A percentile compares a stretch with the other conserved stretches of the same genome.
These are phyloP conservation scores for Termitomyces titanicus DNA, from an alignment of 768 basidiomycete species.

Conservation along the genomic window DNA sequence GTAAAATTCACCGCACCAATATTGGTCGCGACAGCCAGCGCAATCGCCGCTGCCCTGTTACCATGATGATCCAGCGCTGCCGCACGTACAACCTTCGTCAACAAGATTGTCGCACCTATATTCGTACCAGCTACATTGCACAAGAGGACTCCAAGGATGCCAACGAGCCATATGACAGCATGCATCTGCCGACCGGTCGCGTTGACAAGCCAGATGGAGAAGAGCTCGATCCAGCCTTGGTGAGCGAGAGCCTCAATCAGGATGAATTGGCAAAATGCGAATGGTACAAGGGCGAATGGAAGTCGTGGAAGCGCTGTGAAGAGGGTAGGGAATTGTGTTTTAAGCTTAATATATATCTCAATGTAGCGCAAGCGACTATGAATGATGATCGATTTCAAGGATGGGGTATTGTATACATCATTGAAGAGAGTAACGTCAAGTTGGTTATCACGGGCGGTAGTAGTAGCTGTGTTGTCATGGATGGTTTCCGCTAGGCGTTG, in stretches of 20 bases:
- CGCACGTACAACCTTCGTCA: constrained; percentile 72
- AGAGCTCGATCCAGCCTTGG: constrained; percentile 87
- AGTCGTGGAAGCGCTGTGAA: constrained; percentile 61
- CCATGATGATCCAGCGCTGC: constrained; percentile 33
- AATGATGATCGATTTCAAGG: constrained; percentile 5
- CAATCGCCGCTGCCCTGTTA: constrained; percentile 57
- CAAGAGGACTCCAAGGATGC: constrained; percentile 66
- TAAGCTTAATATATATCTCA: constrained; percentile 12
- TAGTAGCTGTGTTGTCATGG: constrained; percentile 8
- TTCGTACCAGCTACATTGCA: constrained; percentile 88
- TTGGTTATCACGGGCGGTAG: constrained; percentile 6
- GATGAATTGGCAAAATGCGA: constrained; percentile 94
- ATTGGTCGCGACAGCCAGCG: constrained; percentile 84
- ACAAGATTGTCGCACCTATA: constrained; percentile 87
- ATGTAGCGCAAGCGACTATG: constrained; percentile 3
- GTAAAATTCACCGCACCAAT: constrained; percentile 89
- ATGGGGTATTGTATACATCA: background rate
- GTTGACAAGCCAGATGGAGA: constrained; percentile 61
- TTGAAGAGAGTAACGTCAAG: background rate
- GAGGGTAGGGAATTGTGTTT: constrained; percentile 65
- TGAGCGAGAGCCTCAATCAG: constrained; percentile 80
- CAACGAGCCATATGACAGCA: constrained; percentile 62
- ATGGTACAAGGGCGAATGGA: constrained; percentile 81
- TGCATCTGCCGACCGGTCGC: constrained; percentile 40
- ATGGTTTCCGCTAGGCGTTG: constrained; percentile 1